These are phyloP conservation scores for Eremothecium gossypii DNA, from an alignment of 1,139 yeast genomes.

Conservation along the genomic window DNA sequence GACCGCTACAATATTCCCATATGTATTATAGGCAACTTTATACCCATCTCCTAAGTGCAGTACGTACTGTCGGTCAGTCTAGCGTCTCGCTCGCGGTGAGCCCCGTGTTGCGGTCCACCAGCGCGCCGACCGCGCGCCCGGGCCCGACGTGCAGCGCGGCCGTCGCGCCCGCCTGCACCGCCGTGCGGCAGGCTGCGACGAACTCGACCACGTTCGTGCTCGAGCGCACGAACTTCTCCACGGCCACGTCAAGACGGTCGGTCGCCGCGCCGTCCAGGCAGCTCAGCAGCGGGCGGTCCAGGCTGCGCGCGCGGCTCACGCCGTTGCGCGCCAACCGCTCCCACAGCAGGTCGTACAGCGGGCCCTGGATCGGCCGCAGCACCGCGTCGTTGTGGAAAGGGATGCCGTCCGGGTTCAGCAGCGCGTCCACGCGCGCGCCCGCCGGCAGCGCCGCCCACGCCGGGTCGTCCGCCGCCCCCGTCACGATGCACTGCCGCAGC, in stretches of 20 bases:
- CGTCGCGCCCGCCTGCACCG: constrained; percentile 12
- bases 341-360: constrained; percentile 28
- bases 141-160: constrained; percentile 27
- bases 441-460: constrained; percentile 12
- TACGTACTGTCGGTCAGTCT: neutral
- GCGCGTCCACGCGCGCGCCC: constrained; percentile 5
- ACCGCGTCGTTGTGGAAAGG: constrained; percentile 29
- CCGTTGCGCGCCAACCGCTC: constrained; percentile 23
- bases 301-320: constrained; percentile 16
- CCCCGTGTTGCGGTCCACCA: constrained; percentile 22
- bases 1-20: constrained; percentile 93
- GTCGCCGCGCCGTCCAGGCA: constrained; percentile 26
- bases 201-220: constrained; percentile 29
- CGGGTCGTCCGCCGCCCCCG: constrained; percentile 25
- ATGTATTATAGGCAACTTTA: constrained; percentile 92
- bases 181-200: constrained; percentile 26
- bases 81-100: neutral
- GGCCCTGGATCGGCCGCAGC: constrained; percentile 25
- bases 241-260: constrained; percentile 22
- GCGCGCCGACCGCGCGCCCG: constrained; percentile 23
- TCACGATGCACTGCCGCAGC: constrained; percentile 27
- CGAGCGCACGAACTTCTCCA: constrained; percentile 28
- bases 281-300: constrained; percentile 25
- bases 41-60: constrained; percentile 46
- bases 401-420: constrained; percentile 25